A percentile compares a stretch with the other conserved stretches of the same genome.
These are phyloP conservation scores for Amesomyces nigricolor DNA, from an alignment of 2,329 filamentous ascomycete genomes.

Conservation along the genomic window DNA sequence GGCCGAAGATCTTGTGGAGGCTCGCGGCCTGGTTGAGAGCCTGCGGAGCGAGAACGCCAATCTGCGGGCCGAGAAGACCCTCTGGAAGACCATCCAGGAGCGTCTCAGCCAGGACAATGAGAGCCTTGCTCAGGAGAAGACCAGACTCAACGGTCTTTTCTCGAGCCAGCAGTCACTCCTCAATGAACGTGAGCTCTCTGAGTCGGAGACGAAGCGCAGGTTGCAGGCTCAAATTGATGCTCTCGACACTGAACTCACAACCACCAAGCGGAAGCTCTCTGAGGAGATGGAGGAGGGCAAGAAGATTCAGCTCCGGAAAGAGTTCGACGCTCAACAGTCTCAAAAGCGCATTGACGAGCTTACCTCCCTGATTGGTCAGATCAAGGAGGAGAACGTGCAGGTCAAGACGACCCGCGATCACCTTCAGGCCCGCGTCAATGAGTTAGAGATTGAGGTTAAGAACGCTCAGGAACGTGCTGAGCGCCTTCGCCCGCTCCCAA, in stretches of 20 bases:
- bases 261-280: conserved; percentile 75
- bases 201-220: conserved; percentile 75
- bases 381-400: conserved; percentile 79
- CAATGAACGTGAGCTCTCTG: conserved; percentile 83
- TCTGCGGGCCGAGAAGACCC: conserved; percentile 86
- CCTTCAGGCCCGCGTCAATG: conserved; percentile 80
- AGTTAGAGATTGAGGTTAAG: conserved; percentile 80
- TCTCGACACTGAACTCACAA: conserved; percentile 71
- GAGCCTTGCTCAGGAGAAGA: conserved; percentile 73
- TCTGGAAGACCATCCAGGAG: conserved; percentile 91
- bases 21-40: conserved; percentile 73
- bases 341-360: conserved; percentile 93
- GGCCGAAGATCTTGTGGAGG: conserved; percentile 86
- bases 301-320: conserved; percentile 75
- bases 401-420: conserved; percentile 86
- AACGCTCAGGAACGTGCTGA: conserved; percentile 84
- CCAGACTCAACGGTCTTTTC: conserved; percentile 74
- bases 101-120: conserved; percentile 87
- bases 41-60: conserved; percentile 88
- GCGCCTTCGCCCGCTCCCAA: conserved; percentile 74
- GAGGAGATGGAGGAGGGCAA: conserved; percentile 80
- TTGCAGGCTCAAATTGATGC: conserved; percentile 72
- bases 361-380: conserved; percentile 68
- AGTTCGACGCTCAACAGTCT: conserved; percentile 81
- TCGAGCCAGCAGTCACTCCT: conserved; percentile 80